Conservation (phyloP, 2,329 filamentous ascomycete genomes). For the Xylariaceae sp. region DNA sequence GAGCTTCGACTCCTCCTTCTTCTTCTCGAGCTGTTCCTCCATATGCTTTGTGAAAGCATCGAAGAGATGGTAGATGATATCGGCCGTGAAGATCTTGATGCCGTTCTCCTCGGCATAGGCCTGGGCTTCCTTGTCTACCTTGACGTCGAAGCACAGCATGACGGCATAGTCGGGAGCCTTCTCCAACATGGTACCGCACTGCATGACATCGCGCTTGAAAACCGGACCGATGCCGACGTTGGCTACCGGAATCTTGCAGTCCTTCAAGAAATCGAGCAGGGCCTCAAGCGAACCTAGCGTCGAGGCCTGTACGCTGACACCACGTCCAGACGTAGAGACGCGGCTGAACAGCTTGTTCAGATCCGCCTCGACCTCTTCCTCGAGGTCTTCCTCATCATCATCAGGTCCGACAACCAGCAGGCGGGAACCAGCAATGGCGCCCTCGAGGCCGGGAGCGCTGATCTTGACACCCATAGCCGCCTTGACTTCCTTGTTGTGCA, state of each 20-base stretch:
- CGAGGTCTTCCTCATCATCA: slow-evolving; percentile 93
- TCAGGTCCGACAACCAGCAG: slow-evolving; percentile 90
- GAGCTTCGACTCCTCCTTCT: slow-evolving; percentile 95
- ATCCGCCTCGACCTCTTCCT: slow-evolving; percentile 94
- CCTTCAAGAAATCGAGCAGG: slow-evolving; percentile 89
- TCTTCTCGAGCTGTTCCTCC: slow-evolving; percentile 77
- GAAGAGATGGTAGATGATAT: slow-evolving; percentile 99
- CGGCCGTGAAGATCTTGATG: slow-evolving; percentile 96
- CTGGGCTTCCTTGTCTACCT: slow-evolving; percentile 94
- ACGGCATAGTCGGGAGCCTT: slow-evolving; percentile 94
- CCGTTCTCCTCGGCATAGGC: slow-evolving; percentile 88
- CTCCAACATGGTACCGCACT: slow-evolving; percentile 91
- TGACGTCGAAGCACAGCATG: slow-evolving; percentile 99
- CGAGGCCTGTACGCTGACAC: slow-evolving; percentile 95
- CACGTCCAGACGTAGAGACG: slow-evolving; percentile 85
- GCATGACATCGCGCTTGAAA: slow-evolving; percentile 96
- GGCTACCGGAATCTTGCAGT: slow-evolving; percentile 93
- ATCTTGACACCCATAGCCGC: slow-evolving; percentile 98
- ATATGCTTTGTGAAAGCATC: slow-evolving; percentile 96
- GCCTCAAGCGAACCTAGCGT: slow-evolving; percentile 96
- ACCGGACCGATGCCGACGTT: slow-evolving; percentile 97
- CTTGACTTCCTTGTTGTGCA: slow-evolving; percentile 99
- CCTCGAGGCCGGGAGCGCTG: slow-evolving; percentile 88
- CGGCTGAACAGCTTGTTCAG: slow-evolving; percentile 85
- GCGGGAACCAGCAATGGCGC: slow-evolving; percentile 92